Conservation (phyloP, 495 filamentous ascomycete genomes). For the Cairneyella variabilis region DNA sequence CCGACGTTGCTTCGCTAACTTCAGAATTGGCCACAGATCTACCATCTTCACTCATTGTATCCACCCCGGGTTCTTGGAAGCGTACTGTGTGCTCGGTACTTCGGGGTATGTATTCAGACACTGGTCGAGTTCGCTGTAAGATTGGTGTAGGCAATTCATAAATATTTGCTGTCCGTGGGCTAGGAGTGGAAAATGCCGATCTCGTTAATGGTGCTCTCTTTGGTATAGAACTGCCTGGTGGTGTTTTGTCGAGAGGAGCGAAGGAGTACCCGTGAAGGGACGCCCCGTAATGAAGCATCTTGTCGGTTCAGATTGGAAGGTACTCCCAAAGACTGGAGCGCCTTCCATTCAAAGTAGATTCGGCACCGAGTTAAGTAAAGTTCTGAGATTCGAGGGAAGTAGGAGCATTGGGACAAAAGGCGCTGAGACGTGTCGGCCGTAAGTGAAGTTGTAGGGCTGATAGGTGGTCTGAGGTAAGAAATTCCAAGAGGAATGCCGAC, state of each 20-base stretch:
- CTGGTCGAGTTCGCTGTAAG: conserved; percentile 14
- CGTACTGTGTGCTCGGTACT: conserved; percentile 18
- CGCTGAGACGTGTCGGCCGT: background rate
- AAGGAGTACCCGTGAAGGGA: conserved; percentile 23
- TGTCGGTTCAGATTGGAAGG: conserved; percentile 13
- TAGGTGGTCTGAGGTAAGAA: conserved; percentile 12
- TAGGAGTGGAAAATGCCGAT: conserved; percentile 26
- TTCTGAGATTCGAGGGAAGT: background rate
- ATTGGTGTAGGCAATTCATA: conserved; percentile 17
- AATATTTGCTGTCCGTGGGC: conserved; percentile 11
- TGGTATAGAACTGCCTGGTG: conserved; percentile 14
- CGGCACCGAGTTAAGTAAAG: background rate
- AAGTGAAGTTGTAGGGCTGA: conserved; percentile 20
- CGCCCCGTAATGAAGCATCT: conserved; percentile 25
- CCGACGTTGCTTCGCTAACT: conserved; percentile 8
- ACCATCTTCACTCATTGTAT: conserved; percentile 29
- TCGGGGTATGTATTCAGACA: conserved; percentile 17
- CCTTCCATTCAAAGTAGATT: conserved; percentile 13
- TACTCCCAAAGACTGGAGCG: conserved; percentile 7
- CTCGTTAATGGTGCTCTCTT: conserved; percentile 19
- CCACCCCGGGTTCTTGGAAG: conserved; percentile 21
- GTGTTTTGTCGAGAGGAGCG: conserved; percentile 8
- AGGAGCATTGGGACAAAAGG: conserved; percentile 1
- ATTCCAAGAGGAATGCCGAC: background rate
- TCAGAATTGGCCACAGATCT: conserved; percentile 25